Evolutionary conservation across 2,329 filamentous ascomycete genomes (phyloP).

Genomic region (Aschersonia sp.): DNA sequence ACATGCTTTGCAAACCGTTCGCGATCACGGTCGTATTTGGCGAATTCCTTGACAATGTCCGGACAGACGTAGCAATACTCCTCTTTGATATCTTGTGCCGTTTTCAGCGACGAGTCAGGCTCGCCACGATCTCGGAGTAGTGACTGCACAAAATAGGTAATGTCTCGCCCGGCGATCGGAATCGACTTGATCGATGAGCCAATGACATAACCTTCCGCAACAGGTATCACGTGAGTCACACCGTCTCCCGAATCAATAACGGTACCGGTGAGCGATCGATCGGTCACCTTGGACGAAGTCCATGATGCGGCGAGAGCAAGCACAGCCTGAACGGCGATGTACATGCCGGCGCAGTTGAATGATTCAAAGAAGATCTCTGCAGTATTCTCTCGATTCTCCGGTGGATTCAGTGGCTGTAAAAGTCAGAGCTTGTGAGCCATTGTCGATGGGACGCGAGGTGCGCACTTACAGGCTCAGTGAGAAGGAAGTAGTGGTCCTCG

Average conservation of each 20-base stretch:
- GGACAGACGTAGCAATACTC: conserved; percentile 97
- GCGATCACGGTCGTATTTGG: conserved; percentile 83
- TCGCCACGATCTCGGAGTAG: conserved; percentile 91
- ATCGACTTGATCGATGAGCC: conserved; percentile 99
- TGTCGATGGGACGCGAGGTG: background rate
- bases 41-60: conserved; percentile 97
- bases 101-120: conserved; percentile 92
- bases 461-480: conserved; percentile 75
- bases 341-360: conserved; percentile 97
- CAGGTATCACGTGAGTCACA: conserved; percentile 97
- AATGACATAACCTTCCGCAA: conserved; percentile 97
- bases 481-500: conserved; percentile 95
- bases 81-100: conserved; percentile 95
- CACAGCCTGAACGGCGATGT: conserved; percentile 96
- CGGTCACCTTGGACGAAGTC: conserved; percentile 96
- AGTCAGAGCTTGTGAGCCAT: background rate
- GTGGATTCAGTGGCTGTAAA: conserved; percentile 77
- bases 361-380: conserved; percentile 99
- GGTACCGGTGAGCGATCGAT: conserved; percentile 88
- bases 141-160: conserved; percentile 97
- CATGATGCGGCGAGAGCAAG: conserved; percentile 92
- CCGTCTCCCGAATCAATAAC: conserved; percentile 98
- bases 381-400: conserved; percentile 97
- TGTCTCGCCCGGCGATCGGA: conserved; percentile 92
- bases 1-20: conserved; percentile 84